Base-by-base conservation (phyloP, 495 filamentous ascomycete genomes). In the Aspergillus wentii region DNA sequence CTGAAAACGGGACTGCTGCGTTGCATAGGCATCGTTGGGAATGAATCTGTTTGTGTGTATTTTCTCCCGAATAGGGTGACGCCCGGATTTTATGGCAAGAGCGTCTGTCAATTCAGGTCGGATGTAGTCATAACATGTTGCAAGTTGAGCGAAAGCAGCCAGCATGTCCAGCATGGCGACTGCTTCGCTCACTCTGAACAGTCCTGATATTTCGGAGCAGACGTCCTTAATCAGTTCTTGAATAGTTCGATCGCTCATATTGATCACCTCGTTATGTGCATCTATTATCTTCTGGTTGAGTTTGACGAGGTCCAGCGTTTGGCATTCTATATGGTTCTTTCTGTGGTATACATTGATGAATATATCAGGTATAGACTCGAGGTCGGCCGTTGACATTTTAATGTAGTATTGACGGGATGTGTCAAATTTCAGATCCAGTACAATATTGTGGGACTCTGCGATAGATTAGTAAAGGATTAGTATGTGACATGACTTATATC, bases 151-250 rank as follows among this genome's bases (percentile, higher is more conserved):
- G 59, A 95, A 96, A 6, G 85, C 74, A 17, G 79, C 66, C n/a
- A 94, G 65, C 86, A 97, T 94, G 54, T 98, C 92, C 4, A 98
- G 71, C 58, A 88, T 76, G n/a, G 86, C 87, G 42, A 96, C 82
- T 14, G 79, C 81, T 49, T 96, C 89, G 47, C 86, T 88, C 35
- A 88, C 72, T 39, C 76, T 78, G 59, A 90, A 94, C 1, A 96
- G 65, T 3, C 64, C 59, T 1, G 81, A 78, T 15, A 89, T 76
- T 38, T 88, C 76, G 3, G 65, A 60, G 23, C 84, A 72, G 17
- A 94, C 68, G 9, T 79, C 65, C 13, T 76, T 68, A 16, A 89
- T 76, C 6, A 98, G 70, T 27, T 78, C 61, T 40, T 85, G 75
- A 17, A 96, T 69, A 3, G 80, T 75, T 26, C 74, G 75, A 38